phyloP scores from a whole-genome alignment of 164 flowering plant genomes.

The Dillenia suffruticosa region DNA sequence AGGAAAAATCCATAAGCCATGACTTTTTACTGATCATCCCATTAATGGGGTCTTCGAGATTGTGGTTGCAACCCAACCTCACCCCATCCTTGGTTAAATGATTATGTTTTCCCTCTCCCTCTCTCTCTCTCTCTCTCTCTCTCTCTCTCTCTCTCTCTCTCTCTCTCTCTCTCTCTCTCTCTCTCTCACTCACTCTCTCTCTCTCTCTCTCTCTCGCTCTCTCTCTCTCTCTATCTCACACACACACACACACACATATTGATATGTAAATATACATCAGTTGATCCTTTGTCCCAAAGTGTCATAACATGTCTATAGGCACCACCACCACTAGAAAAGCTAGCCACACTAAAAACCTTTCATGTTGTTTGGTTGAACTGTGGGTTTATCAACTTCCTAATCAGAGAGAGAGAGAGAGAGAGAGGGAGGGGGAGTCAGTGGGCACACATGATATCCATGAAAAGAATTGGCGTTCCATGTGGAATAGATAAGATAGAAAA shows the following conservation, averaged over 20 bases:
- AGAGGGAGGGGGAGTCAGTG: not conserved
- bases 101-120: slow-evolving; percentile 14
- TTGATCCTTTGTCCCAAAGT: too few species aligned
- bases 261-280: too few species aligned
- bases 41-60: slow-evolving; percentile 13
- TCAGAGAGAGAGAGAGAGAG: not conserved
- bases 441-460: not conserved
- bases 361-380: not conserved
- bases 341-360: too few species aligned
- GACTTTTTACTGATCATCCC: not conserved
- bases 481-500: too few species aligned
- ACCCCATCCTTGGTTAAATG: slow-evolving; percentile 10
- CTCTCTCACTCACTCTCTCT: slow-evolving; percentile 8
- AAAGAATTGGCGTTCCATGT: too few species aligned
- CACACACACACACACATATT: too few species aligned
- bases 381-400: slow-evolving; percentile 1
- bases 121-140: too few species aligned
- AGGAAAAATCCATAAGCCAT: slow-evolving; percentile 11
- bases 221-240: too few species aligned
- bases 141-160: not conserved
- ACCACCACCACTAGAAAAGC: too few species aligned
- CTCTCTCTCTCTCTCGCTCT: not conserved
- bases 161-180: not conserved
- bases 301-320: too few species aligned
- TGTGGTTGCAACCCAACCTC: slow-evolving; percentile 15